Percentiles rank a stretch among this genome's conserved stretches.
These are phyloP conservation scores for Neonectria punicea DNA, from an alignment of 2,329 filamentous ascomycete species.

Conservation along the genomic window DNA sequence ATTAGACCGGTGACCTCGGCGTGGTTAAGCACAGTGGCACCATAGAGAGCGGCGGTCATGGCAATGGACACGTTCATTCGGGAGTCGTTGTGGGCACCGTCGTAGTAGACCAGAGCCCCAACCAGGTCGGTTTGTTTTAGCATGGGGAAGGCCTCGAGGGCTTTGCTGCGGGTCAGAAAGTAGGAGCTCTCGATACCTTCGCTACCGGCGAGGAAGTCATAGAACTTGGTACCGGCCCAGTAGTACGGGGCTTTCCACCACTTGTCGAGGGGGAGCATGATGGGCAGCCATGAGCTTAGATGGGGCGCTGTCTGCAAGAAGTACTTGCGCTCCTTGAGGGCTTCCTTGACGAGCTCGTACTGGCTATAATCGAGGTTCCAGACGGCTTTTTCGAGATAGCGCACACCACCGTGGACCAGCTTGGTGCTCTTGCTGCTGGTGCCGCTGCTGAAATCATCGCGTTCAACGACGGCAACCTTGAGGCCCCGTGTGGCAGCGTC, in stretches of 20 bases:
- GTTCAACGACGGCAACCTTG: constrained; percentile 76
- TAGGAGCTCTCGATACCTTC: constrained; percentile 92
- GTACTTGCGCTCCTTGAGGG: constrained; percentile 78
- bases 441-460: constrained; percentile 78
- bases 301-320: constrained; percentile 80
- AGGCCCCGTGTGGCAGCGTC: constrained; percentile 78
- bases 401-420: constrained; percentile 79
- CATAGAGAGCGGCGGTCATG: constrained; percentile 89
- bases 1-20: constrained; percentile 80
- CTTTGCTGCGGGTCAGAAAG: constrained; percentile 87
- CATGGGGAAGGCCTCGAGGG: constrained; percentile 89
- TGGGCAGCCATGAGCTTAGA: constrained; percentile 77
- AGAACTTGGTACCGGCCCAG: constrained; percentile 82
- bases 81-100: constrained; percentile 92
- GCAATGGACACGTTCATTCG: constrained; percentile 91
- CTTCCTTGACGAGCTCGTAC: constrained; percentile 76
- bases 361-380: constrained; percentile 81
- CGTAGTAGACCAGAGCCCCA: constrained; percentile 89
- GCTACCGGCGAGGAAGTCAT: constrained; percentile 85
- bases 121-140: constrained; percentile 81
- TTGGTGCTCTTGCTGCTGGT: constrained; percentile 83
- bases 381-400: constrained; percentile 80
- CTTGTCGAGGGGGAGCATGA: constrained; percentile 79
- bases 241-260: constrained; percentile 85
- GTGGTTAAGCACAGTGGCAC: constrained; percentile 84